Evolutionary conservation across 345 rosid genomes (phyloP), one percentile per base, ranked within the genome.

Genomic region (Boechera divaricarpa): DNA sequence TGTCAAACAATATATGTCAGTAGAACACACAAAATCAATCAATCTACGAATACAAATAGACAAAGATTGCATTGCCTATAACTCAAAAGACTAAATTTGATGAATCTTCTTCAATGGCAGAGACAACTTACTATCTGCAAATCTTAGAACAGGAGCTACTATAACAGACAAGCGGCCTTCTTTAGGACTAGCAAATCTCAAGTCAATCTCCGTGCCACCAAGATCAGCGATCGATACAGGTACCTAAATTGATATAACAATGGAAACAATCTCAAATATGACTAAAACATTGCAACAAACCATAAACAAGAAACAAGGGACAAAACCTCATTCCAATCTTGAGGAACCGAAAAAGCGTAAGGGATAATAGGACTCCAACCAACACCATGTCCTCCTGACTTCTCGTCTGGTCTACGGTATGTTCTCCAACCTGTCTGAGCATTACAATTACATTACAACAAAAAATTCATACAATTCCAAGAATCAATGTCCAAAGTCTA

Each of bases 341-440:
- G 84, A 67, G 97, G 91, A 70, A 91, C 92, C 1, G 86, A 78
- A 70, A 93, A 93, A 49, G 66, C 7, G 56, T 93, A 93, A 67
- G 98, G 98, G 76, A 90, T 91, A 44, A 93, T 93, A 31, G 98
- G 97, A 87, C 96, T 90, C 98, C 98, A 93, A 55, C 98, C 98
- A 41, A 91, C 97, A 21, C 98, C 98, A 77, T 91, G 98, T 10
- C 98, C 98, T 79, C 98, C 98, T 16, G 98, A 91, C 64, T 94
- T 91, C 29, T 90, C 98, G 72, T 94, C 97, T 45, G 98, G 98
- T 83, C 98, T 86, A 35, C 93, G 87, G 78, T 94, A 94, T 68
- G 91, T 90, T 84, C 96, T 90, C 97, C 94, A 91, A 83, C 97
- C 98, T 94, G 91, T 89, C 97, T 90, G 96, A 87, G 77, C 86